Conservation (phyloP, 2,329 filamentous ascomycete species). For the Penicillium hesseltinei region DNA sequence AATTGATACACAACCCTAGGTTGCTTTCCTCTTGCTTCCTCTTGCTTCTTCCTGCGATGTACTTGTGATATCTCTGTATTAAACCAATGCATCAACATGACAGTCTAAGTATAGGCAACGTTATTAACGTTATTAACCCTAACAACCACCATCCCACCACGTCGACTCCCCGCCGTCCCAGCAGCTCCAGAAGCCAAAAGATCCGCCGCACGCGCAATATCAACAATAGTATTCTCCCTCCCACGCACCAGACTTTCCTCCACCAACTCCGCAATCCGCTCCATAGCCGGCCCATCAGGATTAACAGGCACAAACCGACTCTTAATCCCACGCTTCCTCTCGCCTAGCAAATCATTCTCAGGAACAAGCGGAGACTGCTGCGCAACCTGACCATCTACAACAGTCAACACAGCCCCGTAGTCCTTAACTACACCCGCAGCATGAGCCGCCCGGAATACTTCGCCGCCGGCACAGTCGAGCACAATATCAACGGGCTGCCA, state of each 20-base stretch:
- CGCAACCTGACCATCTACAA: slow-evolving; percentile 31
- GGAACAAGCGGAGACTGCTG: slow-evolving; percentile 12
- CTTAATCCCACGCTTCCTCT: slow-evolving; percentile 25
- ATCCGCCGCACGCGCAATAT: slow-evolving; percentile 35
- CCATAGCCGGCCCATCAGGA: slow-evolving; percentile 36
- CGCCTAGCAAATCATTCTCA: slow-evolving; percentile 18
- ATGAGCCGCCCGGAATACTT: slow-evolving; percentile 36
- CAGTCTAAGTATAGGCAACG: slow-evolving; percentile 1
- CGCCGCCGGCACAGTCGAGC: slow-evolving; percentile 39
- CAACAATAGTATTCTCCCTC: slow-evolving; percentile 34
- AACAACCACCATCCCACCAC: slow-evolving; percentile 36
- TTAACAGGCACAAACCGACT: slow-evolving; percentile 39
- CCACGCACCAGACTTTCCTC: slow-evolving; percentile 36
- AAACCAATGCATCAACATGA: not conserved
- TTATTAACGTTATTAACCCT: slow-evolving; percentile 32
- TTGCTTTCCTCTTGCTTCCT: not conserved
- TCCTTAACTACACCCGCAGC: slow-evolving; percentile 34
- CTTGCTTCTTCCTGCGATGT: not conserved
- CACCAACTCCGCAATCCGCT: slow-evolving; percentile 35
- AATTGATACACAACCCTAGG: not conserved
- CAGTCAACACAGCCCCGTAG: slow-evolving; percentile 35
- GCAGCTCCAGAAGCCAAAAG: slow-evolving; percentile 34
- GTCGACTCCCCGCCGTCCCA: slow-evolving; percentile 26
- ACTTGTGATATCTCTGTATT: not conserved
- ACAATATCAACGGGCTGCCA: slow-evolving; percentile 43